Percentiles rank a stretch among this genome's conserved stretches.
Evolutionary conservation across 2,329 filamentous ascomycete species (phyloP).

Genomic region (Blastomyces emzantsi): DNA sequence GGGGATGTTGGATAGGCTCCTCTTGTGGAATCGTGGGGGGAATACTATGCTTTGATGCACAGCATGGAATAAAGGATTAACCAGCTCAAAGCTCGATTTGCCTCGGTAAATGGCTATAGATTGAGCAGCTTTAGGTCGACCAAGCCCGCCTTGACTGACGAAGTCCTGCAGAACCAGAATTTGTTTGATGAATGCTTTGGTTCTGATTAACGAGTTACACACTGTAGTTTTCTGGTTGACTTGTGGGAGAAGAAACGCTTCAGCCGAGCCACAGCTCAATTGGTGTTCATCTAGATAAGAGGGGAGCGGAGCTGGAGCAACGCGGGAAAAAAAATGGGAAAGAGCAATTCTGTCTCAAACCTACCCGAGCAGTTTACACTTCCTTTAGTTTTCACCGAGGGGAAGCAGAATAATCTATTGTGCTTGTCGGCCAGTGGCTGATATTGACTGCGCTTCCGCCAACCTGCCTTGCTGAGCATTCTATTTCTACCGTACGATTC

Average conservation of each 20-base stretch:
- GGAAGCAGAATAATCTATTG: background rate
- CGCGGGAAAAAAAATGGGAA: background rate
- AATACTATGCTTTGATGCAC: background rate
- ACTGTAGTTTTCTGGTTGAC: background rate
- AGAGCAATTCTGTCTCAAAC: background rate
- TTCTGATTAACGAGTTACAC: background rate
- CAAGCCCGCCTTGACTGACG: background rate
- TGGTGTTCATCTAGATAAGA: background rate
- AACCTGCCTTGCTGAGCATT: background rate
- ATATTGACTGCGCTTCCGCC: background rate
- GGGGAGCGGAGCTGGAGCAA: background rate
- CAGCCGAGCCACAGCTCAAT: background rate
- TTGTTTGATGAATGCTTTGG: background rate
- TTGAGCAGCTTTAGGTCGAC: background rate
- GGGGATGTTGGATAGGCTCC: background rate
- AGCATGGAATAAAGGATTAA: background rate
- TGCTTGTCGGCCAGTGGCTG: background rate
- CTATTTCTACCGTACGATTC: background rate
- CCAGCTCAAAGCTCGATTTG: background rate
- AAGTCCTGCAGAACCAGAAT: background rate
- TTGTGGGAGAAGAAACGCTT: background rate
- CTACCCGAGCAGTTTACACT: constrained; percentile 1
- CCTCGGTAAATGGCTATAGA: constrained; percentile 2
- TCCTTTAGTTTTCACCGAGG: background rate
- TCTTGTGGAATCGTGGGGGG: background rate